Evolutionary conservation across 2,329 filamentous ascomycete genomes (phyloP), one percentile per base, ranked within the genome.

Genomic region (Talaromyces sp.): DNA sequence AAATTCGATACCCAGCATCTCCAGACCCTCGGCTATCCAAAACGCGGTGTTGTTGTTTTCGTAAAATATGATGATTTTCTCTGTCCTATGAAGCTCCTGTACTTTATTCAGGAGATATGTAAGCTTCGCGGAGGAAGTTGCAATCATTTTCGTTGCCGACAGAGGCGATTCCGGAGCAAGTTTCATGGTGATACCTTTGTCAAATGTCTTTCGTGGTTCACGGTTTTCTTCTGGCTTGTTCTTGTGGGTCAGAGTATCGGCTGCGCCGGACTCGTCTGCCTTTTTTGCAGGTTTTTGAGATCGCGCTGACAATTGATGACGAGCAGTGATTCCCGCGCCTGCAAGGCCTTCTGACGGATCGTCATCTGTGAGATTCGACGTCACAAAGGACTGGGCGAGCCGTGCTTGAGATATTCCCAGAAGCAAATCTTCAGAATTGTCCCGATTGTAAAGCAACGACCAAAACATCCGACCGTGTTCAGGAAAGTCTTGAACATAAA

Each of bases 31-130:
- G 0, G 91, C 89, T 43, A 97, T 83, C 75, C 95, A 96, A 73
- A 85, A 96, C 1, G 91, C 92, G 2, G 89, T 83, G 66, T 96
- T 93, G 62, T 94, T 89, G 32, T 89, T 88, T 62, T 96, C 91
- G 71, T 96, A 97, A 72, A 97, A 97, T 10, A 97, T 83, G 57
- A 97, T 85, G 3, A 95, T 94, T 73, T 97, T 96, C 68, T 96
- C 92, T 0, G 82, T 75, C 0, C 80, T 74, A 57, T 94, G 85
- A 63, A 92, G 80, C 57, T 83, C 79, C 5, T 87, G 73, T 12
- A 97, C 86, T 32, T 85, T 81, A 58, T 92, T 88, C 19, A 96
- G 77, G 6, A 97, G 79, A 68, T 97, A 96, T 2, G 89, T 92
- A 2, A 97, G 80, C 73, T 97, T 97, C 0, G 90, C 86, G 0